Conservation (phyloP, 2,329 filamentous ascomycete genomes). For the Colletotrichum limetticola region DNA sequence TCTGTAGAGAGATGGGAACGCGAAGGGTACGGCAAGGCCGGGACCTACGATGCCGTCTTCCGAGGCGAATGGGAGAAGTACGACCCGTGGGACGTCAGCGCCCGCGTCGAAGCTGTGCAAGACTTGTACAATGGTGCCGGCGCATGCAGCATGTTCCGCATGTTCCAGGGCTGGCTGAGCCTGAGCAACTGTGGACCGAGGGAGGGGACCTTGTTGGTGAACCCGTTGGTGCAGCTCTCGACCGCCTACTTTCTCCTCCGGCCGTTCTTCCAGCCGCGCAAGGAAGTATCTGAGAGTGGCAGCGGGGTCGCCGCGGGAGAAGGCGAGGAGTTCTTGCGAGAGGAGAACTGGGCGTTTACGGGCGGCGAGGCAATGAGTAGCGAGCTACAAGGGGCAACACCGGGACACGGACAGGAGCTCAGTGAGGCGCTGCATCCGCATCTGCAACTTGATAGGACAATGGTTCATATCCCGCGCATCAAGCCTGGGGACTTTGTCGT, state of each 20-base stretch:
- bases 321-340: slow-evolving; percentile 54
- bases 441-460: slow-evolving; percentile 72
- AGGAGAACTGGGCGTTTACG: slow-evolving; percentile 70
- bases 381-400: slow-evolving; percentile 75
- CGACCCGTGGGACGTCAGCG: slow-evolving; percentile 83
- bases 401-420: slow-evolving; percentile 77
- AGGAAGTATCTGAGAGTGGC: slow-evolving; percentile 39
- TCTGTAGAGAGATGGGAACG: slow-evolving; percentile 81
- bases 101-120: slow-evolving; percentile 73
- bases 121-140: slow-evolving; percentile 86
- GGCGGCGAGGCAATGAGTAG: slow-evolving; percentile 57
- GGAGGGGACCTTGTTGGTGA: slow-evolving; percentile 85
- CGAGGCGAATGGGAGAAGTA: slow-evolving; percentile 82
- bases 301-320: slow-evolving; percentile 34
- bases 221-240: slow-evolving; percentile 79
- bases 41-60: slow-evolving; percentile 80
- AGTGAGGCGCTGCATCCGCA: slow-evolving; percentile 74
- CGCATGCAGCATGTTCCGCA: slow-evolving; percentile 84
- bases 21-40: slow-evolving; percentile 71
- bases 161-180: slow-evolving; percentile 90
- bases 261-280: slow-evolving; percentile 77
- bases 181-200: slow-evolving; percentile 78
- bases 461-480: slow-evolving; percentile 78
- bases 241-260: slow-evolving; percentile 85
- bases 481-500: slow-evolving; percentile 80